Conservation (phyloP, 129 eudicot species). For the Logfia minima region DNA sequence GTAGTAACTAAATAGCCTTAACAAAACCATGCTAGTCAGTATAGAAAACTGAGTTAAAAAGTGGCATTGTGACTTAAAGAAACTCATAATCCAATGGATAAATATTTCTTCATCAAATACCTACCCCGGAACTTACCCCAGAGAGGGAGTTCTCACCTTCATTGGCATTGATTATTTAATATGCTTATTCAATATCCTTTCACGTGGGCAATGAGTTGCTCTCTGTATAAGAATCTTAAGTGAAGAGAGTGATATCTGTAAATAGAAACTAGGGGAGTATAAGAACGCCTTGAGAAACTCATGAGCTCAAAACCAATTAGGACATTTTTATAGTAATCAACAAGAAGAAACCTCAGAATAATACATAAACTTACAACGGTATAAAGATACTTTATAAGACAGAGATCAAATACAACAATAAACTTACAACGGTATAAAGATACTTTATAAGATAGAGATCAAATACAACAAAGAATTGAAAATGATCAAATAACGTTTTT, state of each 20-base stretch:
- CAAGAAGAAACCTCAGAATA: no score
- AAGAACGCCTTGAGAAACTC: neutral
- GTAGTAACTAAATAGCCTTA: neutral
- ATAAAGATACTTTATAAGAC: no score
- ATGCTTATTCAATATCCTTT: conserved; percentile 60
- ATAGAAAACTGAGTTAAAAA: neutral
- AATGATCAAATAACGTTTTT: no score
- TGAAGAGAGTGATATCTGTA: conserved; percentile 72
- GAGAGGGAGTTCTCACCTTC: conserved; percentile 21
- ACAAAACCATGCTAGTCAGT: neutral
- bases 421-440: no score
- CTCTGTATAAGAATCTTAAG: conserved; percentile 59
- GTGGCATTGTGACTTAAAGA: neutral
- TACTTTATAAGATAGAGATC: no score
- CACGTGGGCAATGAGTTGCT: conserved; percentile 47
- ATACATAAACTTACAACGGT: no score
- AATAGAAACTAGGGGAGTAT: conserved; percentile 3
- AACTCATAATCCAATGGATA: neutral
- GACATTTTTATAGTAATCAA: no score
- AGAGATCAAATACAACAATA: no score
- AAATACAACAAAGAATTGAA: no score
- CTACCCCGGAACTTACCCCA: conserved; percentile 58
- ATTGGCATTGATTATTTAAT: conserved; percentile 38
- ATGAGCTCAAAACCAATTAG: no score
- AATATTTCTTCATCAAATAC: conserved; percentile 15